phyloP scores from a whole-genome alignment of 305 asterid genomes.

The Fraxinus baroniana region DNA sequence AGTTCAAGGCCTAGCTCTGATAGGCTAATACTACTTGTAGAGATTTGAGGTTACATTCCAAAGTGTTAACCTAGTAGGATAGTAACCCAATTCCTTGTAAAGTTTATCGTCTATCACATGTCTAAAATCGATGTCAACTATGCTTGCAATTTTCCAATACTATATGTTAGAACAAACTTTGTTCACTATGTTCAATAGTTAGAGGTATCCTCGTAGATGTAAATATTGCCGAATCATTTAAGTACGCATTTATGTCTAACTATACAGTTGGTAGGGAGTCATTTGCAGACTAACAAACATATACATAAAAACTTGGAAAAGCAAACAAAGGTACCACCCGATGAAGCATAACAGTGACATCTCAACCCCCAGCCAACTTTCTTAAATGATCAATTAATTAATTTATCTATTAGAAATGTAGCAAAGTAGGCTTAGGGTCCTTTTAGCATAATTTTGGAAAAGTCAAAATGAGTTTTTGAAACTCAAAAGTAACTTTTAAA shows the following conservation, averaged over 20 bases:
- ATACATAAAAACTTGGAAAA: neutral
- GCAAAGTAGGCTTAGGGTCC: neutral
- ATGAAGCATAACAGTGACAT: slow-evolving; percentile 22
- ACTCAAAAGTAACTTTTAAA: too few relatives aligned
- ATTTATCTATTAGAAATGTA: slow-evolving; percentile 14
- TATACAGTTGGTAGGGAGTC: slow-evolving; percentile 27
- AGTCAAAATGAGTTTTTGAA: too few relatives aligned
- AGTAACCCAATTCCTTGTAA: neutral
- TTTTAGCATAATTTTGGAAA: too few relatives aligned
- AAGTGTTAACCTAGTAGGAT: neutral
- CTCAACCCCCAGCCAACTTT: slow-evolving; percentile 33
- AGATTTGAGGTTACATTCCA: too few relatives aligned
- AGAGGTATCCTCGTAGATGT: neutral
- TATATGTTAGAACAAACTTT: neutral
- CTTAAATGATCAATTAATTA: slow-evolving; percentile 20
- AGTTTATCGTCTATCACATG: neutral
- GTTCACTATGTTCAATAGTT: neutral
- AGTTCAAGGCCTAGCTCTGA: neutral
- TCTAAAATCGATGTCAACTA: neutral
- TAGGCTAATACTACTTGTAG: neutral
- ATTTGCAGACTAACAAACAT: slow-evolving; percentile 19
- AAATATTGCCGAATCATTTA: neutral
- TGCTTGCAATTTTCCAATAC: neutral
- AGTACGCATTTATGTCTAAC: neutral
- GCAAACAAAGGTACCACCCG: slow-evolving; percentile 12